phyloP scores from a whole-genome alignment of 169 alveolate species.

The Perkinsus marinus region DNA sequence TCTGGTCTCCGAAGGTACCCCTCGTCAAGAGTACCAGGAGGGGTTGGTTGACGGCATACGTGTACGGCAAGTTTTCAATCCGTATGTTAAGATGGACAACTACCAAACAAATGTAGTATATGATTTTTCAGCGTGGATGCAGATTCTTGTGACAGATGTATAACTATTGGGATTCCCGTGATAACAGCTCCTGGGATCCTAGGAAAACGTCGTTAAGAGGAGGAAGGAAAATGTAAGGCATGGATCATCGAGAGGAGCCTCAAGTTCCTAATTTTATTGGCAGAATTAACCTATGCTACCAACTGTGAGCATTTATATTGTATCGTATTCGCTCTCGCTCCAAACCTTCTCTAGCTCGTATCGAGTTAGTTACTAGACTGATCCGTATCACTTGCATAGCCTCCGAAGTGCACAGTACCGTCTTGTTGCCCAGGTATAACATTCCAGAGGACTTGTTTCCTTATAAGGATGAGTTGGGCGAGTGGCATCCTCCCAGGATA shows the following conservation, averaged over 20 bases:
- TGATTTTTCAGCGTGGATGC: too few relatives aligned
- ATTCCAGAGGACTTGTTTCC: conserved; percentile 59
- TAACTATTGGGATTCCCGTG: background rate
- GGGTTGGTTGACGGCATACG: conserved; percentile 58
- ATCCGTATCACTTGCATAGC: too few relatives aligned
- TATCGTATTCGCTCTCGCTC: too few relatives aligned
- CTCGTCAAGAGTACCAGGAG: conserved; percentile 58
- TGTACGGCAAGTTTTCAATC: conserved; percentile 61
- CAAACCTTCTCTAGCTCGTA: too few relatives aligned
- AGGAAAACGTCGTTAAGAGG: background rate
- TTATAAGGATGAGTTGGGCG: conserved; percentile 65
- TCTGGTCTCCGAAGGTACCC: conserved; percentile 42
- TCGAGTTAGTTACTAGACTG: too few relatives aligned
- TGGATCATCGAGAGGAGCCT: too few relatives aligned
- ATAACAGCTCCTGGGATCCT: background rate
- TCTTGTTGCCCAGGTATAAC: conserved; percentile 30
- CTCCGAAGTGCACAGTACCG: too few relatives aligned
- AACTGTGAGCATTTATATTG: too few relatives aligned
- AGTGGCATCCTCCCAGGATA: conserved; percentile 63
- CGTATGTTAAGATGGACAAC: conserved; percentile 53
- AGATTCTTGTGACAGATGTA: background rate
- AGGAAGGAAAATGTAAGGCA: background rate
- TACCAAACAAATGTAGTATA: background rate
- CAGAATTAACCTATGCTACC: too few relatives aligned
- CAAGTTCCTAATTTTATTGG: too few relatives aligned